Evolutionary conservation across 2,329 filamentous ascomycete genomes (phyloP).

Genomic region (Sclerotinia nivalis): DNA sequence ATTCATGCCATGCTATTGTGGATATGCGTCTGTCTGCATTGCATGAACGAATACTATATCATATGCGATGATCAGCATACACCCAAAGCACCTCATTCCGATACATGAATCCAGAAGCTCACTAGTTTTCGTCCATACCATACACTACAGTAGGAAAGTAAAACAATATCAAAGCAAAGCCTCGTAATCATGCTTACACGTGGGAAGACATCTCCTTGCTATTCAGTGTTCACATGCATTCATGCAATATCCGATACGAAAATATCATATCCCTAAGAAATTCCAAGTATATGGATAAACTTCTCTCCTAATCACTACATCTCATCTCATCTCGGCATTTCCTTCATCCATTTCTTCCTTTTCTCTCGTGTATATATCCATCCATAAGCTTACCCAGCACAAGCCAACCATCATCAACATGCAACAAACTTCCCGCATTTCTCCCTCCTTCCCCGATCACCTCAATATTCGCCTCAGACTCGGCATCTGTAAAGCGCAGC

Average conservation of each 20-base stretch:
- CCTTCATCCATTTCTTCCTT: background rate
- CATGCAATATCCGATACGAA: background rate
- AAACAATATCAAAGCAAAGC: slow-evolving; percentile 3
- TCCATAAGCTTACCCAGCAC: background rate
- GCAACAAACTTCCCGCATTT: too few relatives aligned
- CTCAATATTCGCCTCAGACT: background rate
- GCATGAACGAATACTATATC: background rate
- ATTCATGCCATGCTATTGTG: background rate
- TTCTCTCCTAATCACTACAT: background rate
- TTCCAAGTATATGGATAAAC: background rate
- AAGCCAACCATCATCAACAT: background rate
- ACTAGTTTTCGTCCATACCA: background rate
- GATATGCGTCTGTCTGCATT: background rate
- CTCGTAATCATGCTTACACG: slow-evolving; percentile 2
- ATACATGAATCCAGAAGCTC: background rate
- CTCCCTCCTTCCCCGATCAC: too few relatives aligned
- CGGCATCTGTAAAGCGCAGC: background rate
- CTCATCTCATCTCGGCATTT: background rate
- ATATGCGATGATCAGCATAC: slow-evolving; percentile 14
- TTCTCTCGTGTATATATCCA: background rate
- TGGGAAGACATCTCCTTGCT: background rate
- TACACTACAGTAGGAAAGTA: background rate
- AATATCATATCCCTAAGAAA: background rate
- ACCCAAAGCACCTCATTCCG: background rate
- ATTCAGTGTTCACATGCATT: background rate